A percentile compares a stretch with the other conserved stretches of the same genome.
Evolutionary conservation across 2,329 filamentous ascomycete genomes (phyloP).

Genomic region (Neobulgaria alba): DNA sequence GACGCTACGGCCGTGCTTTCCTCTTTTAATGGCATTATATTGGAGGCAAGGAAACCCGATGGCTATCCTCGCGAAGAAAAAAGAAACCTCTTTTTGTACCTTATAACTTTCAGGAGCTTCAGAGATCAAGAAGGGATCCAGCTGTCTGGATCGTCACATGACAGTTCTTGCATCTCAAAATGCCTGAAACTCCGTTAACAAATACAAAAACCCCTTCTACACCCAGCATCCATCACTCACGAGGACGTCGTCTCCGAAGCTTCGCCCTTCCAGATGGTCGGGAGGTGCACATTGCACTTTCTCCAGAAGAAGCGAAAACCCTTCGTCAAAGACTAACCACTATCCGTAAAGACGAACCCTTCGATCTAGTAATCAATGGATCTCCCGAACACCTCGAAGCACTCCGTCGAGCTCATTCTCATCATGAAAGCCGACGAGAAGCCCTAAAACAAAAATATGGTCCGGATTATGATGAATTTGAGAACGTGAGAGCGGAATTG

Average conservation of each 20-base stretch:
- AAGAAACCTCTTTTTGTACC: too few species aligned
- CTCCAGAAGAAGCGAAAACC: constrained; percentile 44
- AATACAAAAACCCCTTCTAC: background rate
- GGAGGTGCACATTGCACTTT: constrained; percentile 45
- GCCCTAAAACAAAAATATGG: constrained; percentile 41
- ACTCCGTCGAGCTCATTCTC: constrained; percentile 41
- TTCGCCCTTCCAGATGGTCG: constrained; percentile 47
- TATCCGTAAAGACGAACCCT: constrained; percentile 29
- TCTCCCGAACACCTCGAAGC: constrained; percentile 39
- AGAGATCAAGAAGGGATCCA: too few species aligned
- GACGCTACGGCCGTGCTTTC: too few species aligned
- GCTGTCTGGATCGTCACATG: background rate
- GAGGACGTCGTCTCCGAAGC: constrained; percentile 38
- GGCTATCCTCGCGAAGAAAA: too few species aligned
- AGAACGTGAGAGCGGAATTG: constrained; percentile 44
- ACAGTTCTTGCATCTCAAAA: background rate
- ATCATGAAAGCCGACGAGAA: constrained; percentile 42
- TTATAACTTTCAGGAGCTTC: too few species aligned
- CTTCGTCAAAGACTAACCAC: constrained; percentile 37
- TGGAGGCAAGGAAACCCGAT: too few species aligned
- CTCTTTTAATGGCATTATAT: too few species aligned
- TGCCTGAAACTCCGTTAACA: background rate
- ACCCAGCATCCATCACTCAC: constrained; percentile 14
- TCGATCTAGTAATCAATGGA: constrained; percentile 51
- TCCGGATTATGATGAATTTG: constrained; percentile 46